Base-by-base conservation (phyloP, 495 filamentous ascomycete species). In the Neurospora terricola region DNA sequence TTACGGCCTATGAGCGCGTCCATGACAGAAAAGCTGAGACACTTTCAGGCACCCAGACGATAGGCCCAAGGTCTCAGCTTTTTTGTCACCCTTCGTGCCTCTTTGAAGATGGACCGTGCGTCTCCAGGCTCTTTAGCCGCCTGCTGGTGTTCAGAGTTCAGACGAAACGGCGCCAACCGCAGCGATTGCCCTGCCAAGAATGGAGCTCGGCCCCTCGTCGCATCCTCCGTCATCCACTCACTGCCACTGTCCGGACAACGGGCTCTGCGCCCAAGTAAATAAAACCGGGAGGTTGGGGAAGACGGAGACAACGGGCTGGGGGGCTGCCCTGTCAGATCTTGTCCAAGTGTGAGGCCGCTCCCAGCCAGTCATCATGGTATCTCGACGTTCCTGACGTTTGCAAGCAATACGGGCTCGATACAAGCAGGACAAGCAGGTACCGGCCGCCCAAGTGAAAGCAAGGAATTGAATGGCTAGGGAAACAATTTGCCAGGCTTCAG, bases 211-310 rank as follows among this genome's bases (percentile, higher is more conserved):
- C 16, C 38, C 54, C 42, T 66, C 73, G 69, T 38, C 69, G 39
- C 72, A 71, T 34, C 73, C 72, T 71, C 38, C 38, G 71, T 43
- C 48, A 62, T 62, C n/a, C n/a, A n/a, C n/a, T n/a, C 21, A 23
- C 21, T 54, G 45, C 21, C 40, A 68, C 40, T 79, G 76, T 48
- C 79, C 74, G 75, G 79, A 62, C 79, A 80, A 80, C 77, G 73
- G 70, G 59, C 54, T 54, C 45, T 62, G 21, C 21, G 40, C 71
- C 71, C 70, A 76, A 77, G 79, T 80, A 79, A 80, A 80, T 77
- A 80, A 79, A 77, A 62, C 73, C 73, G 70, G 79, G 78, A 79
- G 78, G 79, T 79, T 79, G 76, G 79, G 54, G 79, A 76, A 71
- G 75, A 77, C 69, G 12, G 48, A 59, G 48, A 16, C 21, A 48